Conservation (phyloP, 495 filamentous ascomycete genomes). For the Xylaria longipes region DNA sequence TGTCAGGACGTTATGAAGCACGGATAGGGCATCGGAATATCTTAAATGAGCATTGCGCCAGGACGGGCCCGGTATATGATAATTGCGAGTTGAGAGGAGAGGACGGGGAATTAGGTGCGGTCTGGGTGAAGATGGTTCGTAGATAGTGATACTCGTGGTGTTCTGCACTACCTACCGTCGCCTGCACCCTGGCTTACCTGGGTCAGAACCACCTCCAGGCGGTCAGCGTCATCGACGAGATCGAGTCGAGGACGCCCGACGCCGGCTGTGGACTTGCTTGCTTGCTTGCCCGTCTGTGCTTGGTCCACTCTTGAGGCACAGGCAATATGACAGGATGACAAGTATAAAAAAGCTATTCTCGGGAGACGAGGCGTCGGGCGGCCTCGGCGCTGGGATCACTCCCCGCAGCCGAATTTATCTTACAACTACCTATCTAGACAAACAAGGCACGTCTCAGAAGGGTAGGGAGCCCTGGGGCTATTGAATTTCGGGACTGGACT, state of each 20-base stretch:
- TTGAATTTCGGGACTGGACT: neutral
- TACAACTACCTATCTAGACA: constrained; percentile 7
- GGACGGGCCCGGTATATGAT: constrained; percentile 2
- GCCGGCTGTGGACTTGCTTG: neutral
- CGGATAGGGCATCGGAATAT: neutral
- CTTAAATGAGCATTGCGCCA: constrained; percentile 11
- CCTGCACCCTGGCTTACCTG: constrained; percentile 10
- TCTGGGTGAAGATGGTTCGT: constrained; percentile 12
- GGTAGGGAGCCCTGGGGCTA: neutral
- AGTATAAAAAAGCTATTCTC: neutral
- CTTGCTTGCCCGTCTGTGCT: neutral
- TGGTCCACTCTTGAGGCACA: neutral
- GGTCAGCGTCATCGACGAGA: constrained; percentile 10
- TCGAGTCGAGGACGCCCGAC: constrained; percentile 3
- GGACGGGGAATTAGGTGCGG: neutral
- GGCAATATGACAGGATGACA: constrained; percentile 3
- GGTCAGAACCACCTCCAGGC: neutral
- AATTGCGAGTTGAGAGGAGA: constrained; percentile 2
- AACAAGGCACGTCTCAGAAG: neutral
- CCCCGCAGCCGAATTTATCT: neutral
- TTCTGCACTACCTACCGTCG: constrained; percentile 16
- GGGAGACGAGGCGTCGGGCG: neutral
- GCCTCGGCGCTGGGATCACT: constrained; percentile 1
- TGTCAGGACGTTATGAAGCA: neutral
- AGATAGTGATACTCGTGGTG: constrained; percentile 26